Percentiles rank a stretch among this genome's conserved stretches.
These are phyloP conservation scores for Cymbopogon flexuosus DNA, from an alignment of 202 grass and related monocot species.

Conservation along the genomic window DNA sequence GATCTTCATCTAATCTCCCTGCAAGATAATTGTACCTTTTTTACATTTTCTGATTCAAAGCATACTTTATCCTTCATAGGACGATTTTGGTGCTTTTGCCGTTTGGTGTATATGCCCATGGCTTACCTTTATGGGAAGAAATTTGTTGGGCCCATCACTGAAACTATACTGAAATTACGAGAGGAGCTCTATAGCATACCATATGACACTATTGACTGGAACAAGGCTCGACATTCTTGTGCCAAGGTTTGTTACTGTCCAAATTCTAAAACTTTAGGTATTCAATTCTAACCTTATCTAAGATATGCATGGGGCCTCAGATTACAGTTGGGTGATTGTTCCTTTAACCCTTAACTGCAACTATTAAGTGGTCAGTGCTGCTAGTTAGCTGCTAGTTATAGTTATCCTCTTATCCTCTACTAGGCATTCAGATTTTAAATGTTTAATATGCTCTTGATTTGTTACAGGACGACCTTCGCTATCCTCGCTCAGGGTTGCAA, in stretches of 20 bases:
- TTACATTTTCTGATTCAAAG: neutral
- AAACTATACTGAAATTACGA: neutral
- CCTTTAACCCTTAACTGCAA: neutral
- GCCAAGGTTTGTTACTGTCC: conserved; percentile 9
- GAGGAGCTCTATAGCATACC: conserved; percentile 13
- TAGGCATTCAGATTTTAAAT: neutral
- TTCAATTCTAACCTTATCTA: neutral
- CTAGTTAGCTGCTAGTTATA: neutral
- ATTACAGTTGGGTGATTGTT: neutral
- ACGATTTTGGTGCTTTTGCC: conserved; percentile 3
- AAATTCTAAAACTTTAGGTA: neutral
- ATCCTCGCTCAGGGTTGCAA: neutral
- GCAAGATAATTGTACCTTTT: neutral
- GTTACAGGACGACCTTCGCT: conserved; percentile 10
- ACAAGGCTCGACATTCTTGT: conserved; percentile 3
- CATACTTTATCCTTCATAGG: neutral
- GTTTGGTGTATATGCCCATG: conserved; percentile 31
- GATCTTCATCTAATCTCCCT: too few relatives aligned
- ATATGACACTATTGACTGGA: conserved; percentile 6
- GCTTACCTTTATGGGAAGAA: conserved; percentile 27
- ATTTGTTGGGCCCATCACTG: conserved; percentile 20
- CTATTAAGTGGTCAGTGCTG: neutral
- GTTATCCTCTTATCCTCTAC: neutral
- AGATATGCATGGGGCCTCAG: neutral
- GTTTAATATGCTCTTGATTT: neutral